Evolutionary conservation across 2,329 filamentous ascomycete species (phyloP).

Genomic region (Epicoccum sorghinum): DNA sequence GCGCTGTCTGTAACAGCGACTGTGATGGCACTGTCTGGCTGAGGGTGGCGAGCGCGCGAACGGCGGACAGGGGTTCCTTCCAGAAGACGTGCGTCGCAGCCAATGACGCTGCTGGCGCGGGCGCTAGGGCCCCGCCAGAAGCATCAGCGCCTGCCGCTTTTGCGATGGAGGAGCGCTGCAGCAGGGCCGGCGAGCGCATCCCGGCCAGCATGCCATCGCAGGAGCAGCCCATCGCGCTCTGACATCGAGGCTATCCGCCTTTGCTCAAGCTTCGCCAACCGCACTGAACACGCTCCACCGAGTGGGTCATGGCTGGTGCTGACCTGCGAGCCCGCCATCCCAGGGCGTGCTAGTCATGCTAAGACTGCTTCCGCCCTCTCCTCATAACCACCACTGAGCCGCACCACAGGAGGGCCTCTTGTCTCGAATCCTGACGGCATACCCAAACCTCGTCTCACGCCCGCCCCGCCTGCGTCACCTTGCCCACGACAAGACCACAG

Average conservation of each 20-base stretch:
- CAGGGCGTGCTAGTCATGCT: conserved; percentile 16
- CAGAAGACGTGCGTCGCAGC: conserved; percentile 4
- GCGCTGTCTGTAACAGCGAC: conserved; percentile 19
- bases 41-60: conserved; percentile 14
- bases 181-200: conserved; percentile 14
- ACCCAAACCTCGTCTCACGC: conserved; percentile 30
- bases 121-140: conserved; percentile 13
- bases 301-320: conserved; percentile 27
- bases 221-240: conserved; percentile 9
- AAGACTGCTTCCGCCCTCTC: conserved; percentile 21
- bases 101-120: not conserved
- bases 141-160: conserved; percentile 22
- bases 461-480: conserved; percentile 20
- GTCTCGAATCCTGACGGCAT: conserved; percentile 25
- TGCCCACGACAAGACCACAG: not conserved
- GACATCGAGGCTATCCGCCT: conserved; percentile 21
- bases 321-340: conserved; percentile 16
- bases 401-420: conserved; percentile 33
- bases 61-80: conserved; percentile 10
- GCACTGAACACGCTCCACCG: conserved; percentile 18
- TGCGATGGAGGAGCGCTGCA: conserved; percentile 1
- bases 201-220: conserved; percentile 10
- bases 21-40: conserved; percentile 15
- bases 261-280: conserved; percentile 19
- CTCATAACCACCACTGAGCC: conserved; percentile 48